Percentiles rank a stretch among this genome's conserved stretches.
Conservation (phyloP, 768 basidiomycete species). For the Paxillus rubicundulus region DNA sequence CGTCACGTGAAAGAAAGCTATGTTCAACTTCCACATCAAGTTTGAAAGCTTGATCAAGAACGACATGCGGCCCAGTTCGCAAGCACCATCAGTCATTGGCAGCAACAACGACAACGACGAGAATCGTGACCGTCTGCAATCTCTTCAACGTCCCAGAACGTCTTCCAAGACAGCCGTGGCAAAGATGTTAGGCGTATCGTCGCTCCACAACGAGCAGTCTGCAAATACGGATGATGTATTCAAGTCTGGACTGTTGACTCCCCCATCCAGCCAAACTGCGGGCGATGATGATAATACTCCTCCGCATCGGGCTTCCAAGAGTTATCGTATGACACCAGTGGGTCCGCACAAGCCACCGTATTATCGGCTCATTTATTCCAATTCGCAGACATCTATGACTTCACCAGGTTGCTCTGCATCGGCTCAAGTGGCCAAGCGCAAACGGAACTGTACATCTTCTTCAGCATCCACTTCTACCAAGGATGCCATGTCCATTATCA, state of each 20-base stretch:
- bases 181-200: neutral
- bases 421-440: slow-evolving; percentile 10
- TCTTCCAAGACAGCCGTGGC: slow-evolving; percentile 4
- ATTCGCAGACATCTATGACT: neutral
- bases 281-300: slow-evolving; percentile 16
- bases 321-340: neutral
- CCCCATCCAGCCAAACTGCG: slow-evolving; percentile 23
- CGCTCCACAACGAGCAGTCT: neutral
- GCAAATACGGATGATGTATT: neutral
- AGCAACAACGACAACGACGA: neutral
- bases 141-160: slow-evolving; percentile 10
- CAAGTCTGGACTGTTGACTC: slow-evolving; percentile 23
- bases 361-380: slow-evolving; percentile 16
- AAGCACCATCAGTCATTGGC: slow-evolving; percentile 2
- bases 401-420: neutral
- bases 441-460: slow-evolving; percentile 23
- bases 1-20: neutral
- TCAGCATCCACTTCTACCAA: slow-evolving; percentile 7
- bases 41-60: too few relatives aligned
- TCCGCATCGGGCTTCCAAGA: slow-evolving; percentile 26
- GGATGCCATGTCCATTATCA: neutral
- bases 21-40: neutral
- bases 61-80: neutral
- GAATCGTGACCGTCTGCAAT: slow-evolving; percentile 18
- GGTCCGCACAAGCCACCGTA: slow-evolving; percentile 7